Percentiles rank a stretch among this genome's conserved stretches.
Evolutionary conservation across 352 stramenopile genomes (phyloP).

Genomic region (Pythium pectinolyticum): DNA sequence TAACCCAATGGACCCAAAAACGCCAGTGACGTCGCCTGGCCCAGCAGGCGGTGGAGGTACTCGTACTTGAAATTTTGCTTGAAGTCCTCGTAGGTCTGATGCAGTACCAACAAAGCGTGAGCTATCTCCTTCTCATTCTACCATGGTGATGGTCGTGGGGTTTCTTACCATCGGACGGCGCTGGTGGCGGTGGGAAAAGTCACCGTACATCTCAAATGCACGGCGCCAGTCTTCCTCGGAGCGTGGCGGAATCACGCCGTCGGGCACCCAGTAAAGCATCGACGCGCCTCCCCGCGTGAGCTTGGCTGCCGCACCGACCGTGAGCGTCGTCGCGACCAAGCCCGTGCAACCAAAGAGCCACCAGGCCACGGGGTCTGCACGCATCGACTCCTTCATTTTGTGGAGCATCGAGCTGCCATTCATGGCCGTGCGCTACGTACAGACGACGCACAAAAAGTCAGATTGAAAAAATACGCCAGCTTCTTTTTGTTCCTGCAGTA

Average conservation of each 20-base stretch:
- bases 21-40: conserved; percentile 87
- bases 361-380: conserved; percentile 64
- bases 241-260: conserved; percentile 78
- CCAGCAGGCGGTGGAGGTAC: conserved; percentile 92
- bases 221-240: conserved; percentile 88
- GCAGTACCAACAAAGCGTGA: no score
- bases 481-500: no score
- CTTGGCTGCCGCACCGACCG: conserved; percentile 93
- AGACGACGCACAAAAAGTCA: background rate
- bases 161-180: conserved; percentile 60
- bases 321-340: conserved; percentile 93
- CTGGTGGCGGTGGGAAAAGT: conserved; percentile 94
- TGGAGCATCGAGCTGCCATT: conserved; percentile 2
- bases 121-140: no score
- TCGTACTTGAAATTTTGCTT: conserved; percentile 95
- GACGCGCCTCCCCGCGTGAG: conserved; percentile 94
- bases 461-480: no score
- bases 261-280: conserved; percentile 95
- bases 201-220: conserved; percentile 95
- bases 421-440: conserved; percentile 4
- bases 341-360: conserved; percentile 93
- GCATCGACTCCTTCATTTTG: conserved; percentile 37
- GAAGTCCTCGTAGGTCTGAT: conserved; percentile 94
- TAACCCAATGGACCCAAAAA: conserved; percentile 91
- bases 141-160: background rate